Base-by-base conservation (phyloP, 202 grass and related monocot species). In the Saccharum hybrid region DNA sequence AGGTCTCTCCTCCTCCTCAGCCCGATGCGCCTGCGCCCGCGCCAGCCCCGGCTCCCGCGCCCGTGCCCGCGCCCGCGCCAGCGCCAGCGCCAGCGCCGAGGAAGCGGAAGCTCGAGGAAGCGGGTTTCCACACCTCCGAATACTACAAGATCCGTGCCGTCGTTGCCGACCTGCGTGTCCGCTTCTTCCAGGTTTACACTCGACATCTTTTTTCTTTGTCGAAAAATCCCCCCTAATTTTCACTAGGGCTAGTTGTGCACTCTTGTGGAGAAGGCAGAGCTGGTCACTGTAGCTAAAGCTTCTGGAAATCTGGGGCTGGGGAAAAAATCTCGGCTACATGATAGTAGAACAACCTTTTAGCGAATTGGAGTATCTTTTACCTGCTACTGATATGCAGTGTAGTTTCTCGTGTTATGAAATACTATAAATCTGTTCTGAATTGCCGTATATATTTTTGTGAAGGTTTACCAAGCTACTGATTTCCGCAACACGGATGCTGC, bases 121-220 rank as follows among this genome's bases (percentile, higher is more conserved):
- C 49, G 37, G 92, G 90, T 39, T 92, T 94, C 83, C 65, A 92
- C 48, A 80, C 42, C 57, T 78, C 85, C 39, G 41, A 88, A 41
- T 94, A 94, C 85, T 92, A 80, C 74, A 92, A 90, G 84, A 94
- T 94, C 92, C 90, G 92, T 15, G 77, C 84, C 45, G 7, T 79
- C 68, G 36, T 94, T 28, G 63, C 85, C 63, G 77, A 77, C 21
- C 85, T 94, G 26, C 92, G 92, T 26, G 37, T 81, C 9, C 80
- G 61, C 51, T 92, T 94, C 74, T 33, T 92, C 26, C 84, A 94
- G 89, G 92, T 92, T 65, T 2, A 12, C 52, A 16, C 26, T 37
- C 61, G 71, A 2, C 28, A 61, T 26, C 45, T 37, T 3, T 14
- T 42, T 8, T 45, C 42, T 66, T 14, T 46, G 3, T 16, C 3